These are phyloP conservation scores for Pseudevernia furfuracea DNA, from an alignment of 495 filamentous ascomycete species.

Conservation along the genomic window DNA sequence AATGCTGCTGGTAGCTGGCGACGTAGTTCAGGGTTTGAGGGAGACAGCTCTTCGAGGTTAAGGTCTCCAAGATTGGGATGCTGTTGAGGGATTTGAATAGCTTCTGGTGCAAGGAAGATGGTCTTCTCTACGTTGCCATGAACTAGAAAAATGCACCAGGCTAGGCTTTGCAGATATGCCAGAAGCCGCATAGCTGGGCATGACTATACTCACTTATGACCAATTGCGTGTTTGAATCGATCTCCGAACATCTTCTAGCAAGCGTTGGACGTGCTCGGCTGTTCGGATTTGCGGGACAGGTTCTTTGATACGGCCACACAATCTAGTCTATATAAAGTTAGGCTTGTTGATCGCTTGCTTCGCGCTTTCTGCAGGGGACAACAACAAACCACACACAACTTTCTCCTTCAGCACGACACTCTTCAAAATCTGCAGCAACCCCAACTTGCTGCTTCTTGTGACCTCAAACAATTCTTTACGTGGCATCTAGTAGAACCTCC, in stretches of 20 bases:
- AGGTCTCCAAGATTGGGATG: constrained; percentile 57
- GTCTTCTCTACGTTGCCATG: constrained; percentile 80
- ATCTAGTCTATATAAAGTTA: background rate
- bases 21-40: constrained; percentile 46
- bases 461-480: constrained; percentile 2
- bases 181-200: constrained; percentile 16
- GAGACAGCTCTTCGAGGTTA: constrained; percentile 55
- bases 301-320: constrained; percentile 1
- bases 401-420: constrained; percentile 10
- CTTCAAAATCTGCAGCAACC: constrained; percentile 14
- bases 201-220: background rate
- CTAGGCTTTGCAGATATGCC: constrained; percentile 10
- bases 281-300: background rate
- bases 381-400: constrained; percentile 22
- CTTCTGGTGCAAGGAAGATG: constrained; percentile 70
- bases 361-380: constrained; percentile 20
- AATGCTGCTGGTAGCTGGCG: constrained; percentile 59
- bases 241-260: background rate
- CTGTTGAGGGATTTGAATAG: constrained; percentile 43
- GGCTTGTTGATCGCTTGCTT: constrained; percentile 18
- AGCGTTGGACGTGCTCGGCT: constrained; percentile 1
- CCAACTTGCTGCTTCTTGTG: constrained; percentile 7
- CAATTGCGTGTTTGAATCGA: background rate
- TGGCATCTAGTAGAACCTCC: constrained; percentile 2
- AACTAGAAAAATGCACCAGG: constrained; percentile 28